phyloP scores from a whole-genome alignment of 495 filamentous ascomycete genomes.

The Pseudomonodictys pantanalensis region DNA sequence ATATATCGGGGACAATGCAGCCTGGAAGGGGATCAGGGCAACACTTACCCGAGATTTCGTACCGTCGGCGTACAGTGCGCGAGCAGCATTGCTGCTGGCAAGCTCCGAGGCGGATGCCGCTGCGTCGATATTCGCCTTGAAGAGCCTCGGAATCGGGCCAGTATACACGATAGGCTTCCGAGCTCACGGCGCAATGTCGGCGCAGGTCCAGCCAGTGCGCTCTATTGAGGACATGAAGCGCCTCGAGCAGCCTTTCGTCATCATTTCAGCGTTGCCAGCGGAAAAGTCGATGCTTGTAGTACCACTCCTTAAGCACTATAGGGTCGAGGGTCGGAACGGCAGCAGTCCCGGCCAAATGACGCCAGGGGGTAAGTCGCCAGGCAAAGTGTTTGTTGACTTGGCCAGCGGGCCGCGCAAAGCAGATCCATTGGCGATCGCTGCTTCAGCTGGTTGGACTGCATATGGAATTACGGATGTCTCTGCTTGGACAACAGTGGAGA shows the following conservation, averaged over 20 bases:
- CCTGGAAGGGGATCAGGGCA: slow-evolving; percentile 78
- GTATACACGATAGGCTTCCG: slow-evolving; percentile 84
- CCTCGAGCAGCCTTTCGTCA: slow-evolving; percentile 72
- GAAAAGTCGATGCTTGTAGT: slow-evolving; percentile 78
- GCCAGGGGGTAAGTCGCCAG: slow-evolving; percentile 48
- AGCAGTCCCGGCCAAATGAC: slow-evolving; percentile 38
- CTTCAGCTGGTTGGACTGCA: slow-evolving; percentile 69
- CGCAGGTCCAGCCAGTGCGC: slow-evolving; percentile 71
- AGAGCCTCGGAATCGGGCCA: slow-evolving; percentile 68
- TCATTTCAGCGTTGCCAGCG: slow-evolving; percentile 71
- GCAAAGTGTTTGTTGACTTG: slow-evolving; percentile 78
- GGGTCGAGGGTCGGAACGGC: slow-evolving; percentile 26
- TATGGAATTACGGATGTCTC: slow-evolving; percentile 76
- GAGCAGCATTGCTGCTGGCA: slow-evolving; percentile 71
- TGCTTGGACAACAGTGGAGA: slow-evolving; percentile 80
- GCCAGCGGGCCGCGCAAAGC: slow-evolving; percentile 65
- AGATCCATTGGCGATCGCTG: slow-evolving; percentile 66
- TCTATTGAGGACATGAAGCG: slow-evolving; percentile 74
- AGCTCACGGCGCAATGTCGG: slow-evolving; percentile 59
- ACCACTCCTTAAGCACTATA: slow-evolving; percentile 67
- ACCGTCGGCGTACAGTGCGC: slow-evolving; percentile 71
- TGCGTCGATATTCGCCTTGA: slow-evolving; percentile 70
- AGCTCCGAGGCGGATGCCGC: slow-evolving; percentile 67
- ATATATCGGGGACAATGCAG: slow-evolving; percentile 73
- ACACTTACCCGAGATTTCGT: slow-evolving; percentile 78